Base-by-base conservation (phyloP, 306 rosid species). In the Canavalia ensiformis region DNA sequence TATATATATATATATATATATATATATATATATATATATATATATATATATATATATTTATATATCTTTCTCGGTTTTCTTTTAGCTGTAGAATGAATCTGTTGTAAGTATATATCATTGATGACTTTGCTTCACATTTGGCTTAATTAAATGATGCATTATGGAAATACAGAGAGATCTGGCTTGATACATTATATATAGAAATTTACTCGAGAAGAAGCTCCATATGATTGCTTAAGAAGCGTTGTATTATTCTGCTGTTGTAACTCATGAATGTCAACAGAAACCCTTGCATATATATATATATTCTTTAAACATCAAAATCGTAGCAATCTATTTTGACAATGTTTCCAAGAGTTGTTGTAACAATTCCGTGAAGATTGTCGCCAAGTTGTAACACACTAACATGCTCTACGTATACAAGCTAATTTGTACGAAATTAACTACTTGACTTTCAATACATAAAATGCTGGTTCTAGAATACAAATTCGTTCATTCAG, bases 51-150 rank as follows among this genome's bases (percentile, higher is more conserved):
- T 62, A 39, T 37, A 37, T 37, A 2, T 37, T 28, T 4, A 31
- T 69, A 11, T 49, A 30, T 49, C 1, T 82, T n/a, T 79, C 12
- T 64, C 9, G 2, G 8, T 51, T 63, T 67, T 65, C 8, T 34
- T 66, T 54, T 79, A 33, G 33, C 25, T 81, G 51, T 65, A 74
- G 70, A 55, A 42, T 74, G 54, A 28, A 45, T 34, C 75, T 49
- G 7, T 12, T 13, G 25, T 49, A 8, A 11, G 68, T 60, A 60
- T 60, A 10, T 60, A 60, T 59, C 33, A 55, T 55, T 55, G 7
- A 59, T 12, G 45, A 11, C 25, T 57, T 57, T 28, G 63, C 28
- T 57, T 29, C 35, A 58, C 12, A 75, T 75, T 60, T 59, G 34
- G 12, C 46, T 75, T n/a, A 28, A 50, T 50, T 6, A 71, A 51